A percentile compares a stretch with the other conserved stretches of the same genome.
These are phyloP conservation scores for Mortierella sp. DNA, from an alignment of 371 early-diverging fungal genomes.

Conservation along the genomic window DNA sequence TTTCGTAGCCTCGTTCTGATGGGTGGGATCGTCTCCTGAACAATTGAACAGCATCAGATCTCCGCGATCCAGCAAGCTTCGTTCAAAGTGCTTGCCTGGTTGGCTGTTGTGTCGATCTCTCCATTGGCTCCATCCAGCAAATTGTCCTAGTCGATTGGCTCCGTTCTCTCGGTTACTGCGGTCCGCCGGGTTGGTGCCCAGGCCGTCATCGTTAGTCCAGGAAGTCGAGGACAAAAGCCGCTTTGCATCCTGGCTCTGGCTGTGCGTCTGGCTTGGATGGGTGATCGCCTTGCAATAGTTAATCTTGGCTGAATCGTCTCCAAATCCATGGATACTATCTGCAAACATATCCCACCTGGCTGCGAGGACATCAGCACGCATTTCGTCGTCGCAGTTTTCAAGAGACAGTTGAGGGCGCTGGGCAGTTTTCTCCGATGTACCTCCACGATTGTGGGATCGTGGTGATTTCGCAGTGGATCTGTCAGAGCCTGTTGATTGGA, in stretches of 20 bases:
- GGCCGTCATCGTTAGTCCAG: constrained; percentile 7
- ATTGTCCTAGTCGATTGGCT: constrained; percentile 9
- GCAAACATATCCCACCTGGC: constrained; percentile 36
- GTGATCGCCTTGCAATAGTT: constrained; percentile 21
- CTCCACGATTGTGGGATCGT: not conserved
- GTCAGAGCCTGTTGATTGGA: constrained; percentile 3
- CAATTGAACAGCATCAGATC: constrained; percentile 9
- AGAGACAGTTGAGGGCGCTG: constrained; percentile 2
- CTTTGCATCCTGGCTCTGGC: not conserved
- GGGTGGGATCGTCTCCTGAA: not conserved
- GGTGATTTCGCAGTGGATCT: constrained; percentile 11
- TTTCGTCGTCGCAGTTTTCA: not conserved
- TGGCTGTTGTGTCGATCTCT: constrained; percentile 37
- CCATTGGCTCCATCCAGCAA: constrained; percentile 35
- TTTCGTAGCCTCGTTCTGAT: constrained; percentile 1
- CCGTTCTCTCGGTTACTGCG: constrained; percentile 9
- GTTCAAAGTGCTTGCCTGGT: constrained; percentile 15
- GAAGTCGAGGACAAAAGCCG: constrained; percentile 20
- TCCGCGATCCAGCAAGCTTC: constrained; percentile 2
- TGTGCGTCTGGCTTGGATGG: not conserved
- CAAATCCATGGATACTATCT: constrained; percentile 35
- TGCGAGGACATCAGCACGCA: constrained; percentile 11
- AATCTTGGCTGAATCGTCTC: constrained; percentile 12
- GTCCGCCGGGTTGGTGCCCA: constrained; percentile 17
- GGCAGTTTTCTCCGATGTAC: not conserved